Percentiles rank a stretch among this genome's conserved stretches.
Conservation (phyloP, 441 rosid genomes). For the Populus tomentosa region DNA sequence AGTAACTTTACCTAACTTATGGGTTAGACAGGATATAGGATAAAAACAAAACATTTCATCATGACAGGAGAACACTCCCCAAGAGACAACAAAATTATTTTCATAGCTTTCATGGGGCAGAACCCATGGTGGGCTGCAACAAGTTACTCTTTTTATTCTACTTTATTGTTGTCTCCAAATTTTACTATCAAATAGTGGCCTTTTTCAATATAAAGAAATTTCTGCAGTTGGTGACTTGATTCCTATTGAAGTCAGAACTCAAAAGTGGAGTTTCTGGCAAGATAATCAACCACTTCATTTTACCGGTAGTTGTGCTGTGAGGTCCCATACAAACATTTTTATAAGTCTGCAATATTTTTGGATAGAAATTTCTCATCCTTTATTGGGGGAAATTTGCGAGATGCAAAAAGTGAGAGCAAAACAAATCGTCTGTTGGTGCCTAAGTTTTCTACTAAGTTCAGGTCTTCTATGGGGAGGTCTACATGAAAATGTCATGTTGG, state of each 20-base stretch:
- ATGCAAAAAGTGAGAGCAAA: not conserved
- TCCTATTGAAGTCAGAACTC: not conserved
- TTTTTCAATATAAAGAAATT: not conserved
- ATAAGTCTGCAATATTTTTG: not conserved
- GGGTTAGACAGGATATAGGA: not conserved
- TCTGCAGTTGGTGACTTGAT: not conserved
- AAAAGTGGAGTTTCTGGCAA: not conserved
- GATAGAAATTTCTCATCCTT: not conserved
- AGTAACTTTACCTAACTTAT: not conserved
- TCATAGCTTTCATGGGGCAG: not conserved
- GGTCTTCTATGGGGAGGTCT: not conserved
- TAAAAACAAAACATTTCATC: not conserved
- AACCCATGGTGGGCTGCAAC: too few relatives aligned
- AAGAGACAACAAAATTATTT: slow-evolving; percentile 2
- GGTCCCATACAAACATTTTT: not conserved
- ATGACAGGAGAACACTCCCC: not conserved
- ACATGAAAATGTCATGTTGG: not conserved
- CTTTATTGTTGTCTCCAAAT: not conserved
- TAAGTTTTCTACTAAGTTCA: not conserved
- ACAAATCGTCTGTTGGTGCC: not conserved
- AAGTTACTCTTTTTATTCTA: not conserved
- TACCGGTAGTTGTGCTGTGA: not conserved
- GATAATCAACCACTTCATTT: not conserved
- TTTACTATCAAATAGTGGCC: not conserved
- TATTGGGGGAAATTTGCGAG: not conserved